Evolutionary conservation across 768 basidiomycete species (phyloP), one percentile per base, ranked within the genome.

Genomic region (Pisolithus microcarpus): DNA sequence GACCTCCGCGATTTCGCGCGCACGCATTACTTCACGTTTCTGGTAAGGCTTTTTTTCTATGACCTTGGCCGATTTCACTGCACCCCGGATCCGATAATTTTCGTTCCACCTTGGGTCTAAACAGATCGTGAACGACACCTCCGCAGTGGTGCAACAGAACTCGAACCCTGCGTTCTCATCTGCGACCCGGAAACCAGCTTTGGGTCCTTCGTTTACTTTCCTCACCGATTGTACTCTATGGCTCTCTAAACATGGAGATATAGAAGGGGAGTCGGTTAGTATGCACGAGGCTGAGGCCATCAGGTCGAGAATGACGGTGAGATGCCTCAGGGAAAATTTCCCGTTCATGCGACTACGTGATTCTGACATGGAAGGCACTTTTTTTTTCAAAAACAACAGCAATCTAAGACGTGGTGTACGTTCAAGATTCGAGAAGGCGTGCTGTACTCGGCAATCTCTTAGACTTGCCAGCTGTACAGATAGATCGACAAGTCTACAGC

Each of bases 201-300:
- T 91, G 13, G 88, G 87, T 0, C 81, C 87, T 1, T 83, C 86
- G 1, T 91, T 90, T 53, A 71, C 82, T 7, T 85, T 79, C 63
- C 66, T 87, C 63, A 78, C 81, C 2, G 88, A 90, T 58, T 80
- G 78, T 15, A 85, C 84, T 0, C 56, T 91, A n/a, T 90, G 87
- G 87, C 69, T 88, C 9, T 71, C 76, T 9, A 66, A 57, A 30
- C 57, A 54, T 30, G 28, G 47, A 19, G 55, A 47, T 3, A 30
- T 44, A 13, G 63, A 68, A 23, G 39, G 45, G 46, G 61, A 55
- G 43, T 52, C 51, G 37, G 58, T 54, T 44, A 44, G 43, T 49
- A 40, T 59, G 11, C 70, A 73, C 40, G 59, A 67, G 5, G 71
- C 69, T 13, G 72, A 77, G 53, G 61, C 77, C 5, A 67, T 75